Percentiles rank a stretch among this genome's conserved stretches.
Evolutionary conservation across 225 moss, liverwort and hornwort species (phyloP).

Genomic region (Physcomitrellopsis africana): DNA sequence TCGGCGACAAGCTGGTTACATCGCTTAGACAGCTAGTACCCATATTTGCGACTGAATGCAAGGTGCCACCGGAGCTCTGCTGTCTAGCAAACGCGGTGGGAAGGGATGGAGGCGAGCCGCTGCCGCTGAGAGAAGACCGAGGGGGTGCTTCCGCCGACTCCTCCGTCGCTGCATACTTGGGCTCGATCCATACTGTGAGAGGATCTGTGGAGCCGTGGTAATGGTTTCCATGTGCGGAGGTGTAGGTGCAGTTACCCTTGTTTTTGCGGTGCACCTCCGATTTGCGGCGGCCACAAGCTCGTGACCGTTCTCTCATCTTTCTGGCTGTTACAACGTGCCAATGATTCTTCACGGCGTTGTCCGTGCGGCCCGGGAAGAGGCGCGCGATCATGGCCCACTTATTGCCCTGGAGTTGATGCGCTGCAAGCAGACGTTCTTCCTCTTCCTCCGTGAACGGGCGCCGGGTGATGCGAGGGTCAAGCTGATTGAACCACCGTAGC

Average conservation of each 20-base stretch:
- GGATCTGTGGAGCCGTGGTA: slow-evolving; percentile 48
- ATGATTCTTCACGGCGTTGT: slow-evolving; percentile 93
- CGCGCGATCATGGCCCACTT: slow-evolving; percentile 98
- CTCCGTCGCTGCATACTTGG: slow-evolving; percentile 48
- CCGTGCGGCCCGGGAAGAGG: slow-evolving; percentile 83
- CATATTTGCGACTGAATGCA: slow-evolving; percentile 10
- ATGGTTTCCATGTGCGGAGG: slow-evolving; percentile 30
- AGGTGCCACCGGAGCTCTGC: slow-evolving; percentile 18
- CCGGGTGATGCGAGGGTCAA: slow-evolving; percentile 82
- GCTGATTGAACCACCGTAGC: slow-evolving; percentile 90
- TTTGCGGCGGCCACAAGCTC: slow-evolving; percentile 72
- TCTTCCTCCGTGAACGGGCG: slow-evolving; percentile 87
- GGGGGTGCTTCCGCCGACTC: slow-evolving; percentile 7
- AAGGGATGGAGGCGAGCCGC: slow-evolving; percentile 30
- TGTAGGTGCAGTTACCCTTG: slow-evolving; percentile 32
- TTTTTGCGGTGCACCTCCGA: slow-evolving; percentile 45
- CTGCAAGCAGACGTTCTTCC: slow-evolving; percentile 73
- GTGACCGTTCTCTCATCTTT: slow-evolving; percentile 71
- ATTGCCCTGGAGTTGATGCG: slow-evolving; percentile 84
- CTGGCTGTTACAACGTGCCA: slow-evolving; percentile 88
- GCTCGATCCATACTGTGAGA: slow-evolving; percentile 73
- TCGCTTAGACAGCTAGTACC: slow-evolving; percentile 39
- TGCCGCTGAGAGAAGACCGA: slow-evolving; percentile 16
- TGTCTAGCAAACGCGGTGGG: slow-evolving; percentile 28
- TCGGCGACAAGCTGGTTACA: slow-evolving; percentile 59